Conservation (phyloP, 805 yeast genomes). For the Barnettozyma sucrosica region DNA sequence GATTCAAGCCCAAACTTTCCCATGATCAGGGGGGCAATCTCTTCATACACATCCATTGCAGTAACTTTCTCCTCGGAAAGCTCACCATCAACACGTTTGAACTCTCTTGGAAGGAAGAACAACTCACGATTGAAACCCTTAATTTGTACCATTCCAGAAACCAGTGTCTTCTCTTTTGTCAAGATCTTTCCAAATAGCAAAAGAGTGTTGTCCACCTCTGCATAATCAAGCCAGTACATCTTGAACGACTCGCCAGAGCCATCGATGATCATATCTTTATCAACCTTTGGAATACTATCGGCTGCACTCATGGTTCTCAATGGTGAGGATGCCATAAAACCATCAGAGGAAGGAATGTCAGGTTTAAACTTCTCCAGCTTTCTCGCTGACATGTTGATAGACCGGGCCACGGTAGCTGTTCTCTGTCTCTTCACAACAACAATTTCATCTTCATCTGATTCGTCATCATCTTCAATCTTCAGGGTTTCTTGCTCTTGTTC, state of each 20-base stretch:
- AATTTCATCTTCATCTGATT: slow-evolving; percentile 53
- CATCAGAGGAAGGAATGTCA: slow-evolving; percentile 7
- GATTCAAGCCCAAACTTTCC: slow-evolving; percentile 55
- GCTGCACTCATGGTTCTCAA: slow-evolving; percentile 4
- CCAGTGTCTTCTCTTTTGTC: slow-evolving; percentile 49
- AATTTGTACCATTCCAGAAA: slow-evolving; percentile 74
- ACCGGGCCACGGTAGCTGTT: slow-evolving; percentile 35
- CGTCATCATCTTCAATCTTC: slow-evolving; percentile 37
- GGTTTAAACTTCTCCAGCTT: slow-evolving; percentile 14
- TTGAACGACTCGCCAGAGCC: slow-evolving; percentile 40
- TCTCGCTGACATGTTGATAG: slow-evolving; percentile 35
- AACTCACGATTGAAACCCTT: slow-evolving; percentile 65
- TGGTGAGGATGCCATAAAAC: slow-evolving; percentile 17
- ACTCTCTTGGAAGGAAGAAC: slow-evolving; percentile 67
- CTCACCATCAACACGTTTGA: slow-evolving; percentile 39
- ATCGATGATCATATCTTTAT: slow-evolving; percentile 19
- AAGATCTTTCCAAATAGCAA: slow-evolving; percentile 77
- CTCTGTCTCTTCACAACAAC: slow-evolving; percentile 48
- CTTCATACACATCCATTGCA: slow-evolving; percentile 69
- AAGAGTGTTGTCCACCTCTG: slow-evolving; percentile 66
- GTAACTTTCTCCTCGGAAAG: slow-evolving; percentile 35
- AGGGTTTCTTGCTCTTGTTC: slow-evolving; percentile 4
- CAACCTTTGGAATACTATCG: slow-evolving; percentile 14
- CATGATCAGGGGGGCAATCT: slow-evolving; percentile 61
- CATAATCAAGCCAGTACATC: slow-evolving; percentile 88